A percentile compares a stretch with the other conserved stretches of the same genome.
These are phyloP conservation scores for Lanmaoa rubissima DNA, from an alignment of 768 basidiomycete genomes.

Conservation along the genomic window DNA sequence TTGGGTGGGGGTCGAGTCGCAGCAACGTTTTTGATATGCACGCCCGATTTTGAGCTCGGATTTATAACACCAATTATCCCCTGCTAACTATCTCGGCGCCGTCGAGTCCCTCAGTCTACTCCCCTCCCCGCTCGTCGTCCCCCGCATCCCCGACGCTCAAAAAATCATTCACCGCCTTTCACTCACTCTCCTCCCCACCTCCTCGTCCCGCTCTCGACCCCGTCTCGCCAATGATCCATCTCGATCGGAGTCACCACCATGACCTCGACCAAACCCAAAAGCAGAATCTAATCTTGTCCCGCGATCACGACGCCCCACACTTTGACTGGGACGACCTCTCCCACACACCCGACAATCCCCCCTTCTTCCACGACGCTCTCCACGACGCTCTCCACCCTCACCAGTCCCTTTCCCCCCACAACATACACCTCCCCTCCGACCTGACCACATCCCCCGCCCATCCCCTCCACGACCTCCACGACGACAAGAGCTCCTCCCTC, in stretches of 20 bases:
- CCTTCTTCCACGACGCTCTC: slow-evolving; percentile 30
- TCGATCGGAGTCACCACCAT: slow-evolving; percentile 51
- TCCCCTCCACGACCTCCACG: slow-evolving; percentile 18
- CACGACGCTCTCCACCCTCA: slow-evolving; percentile 18
- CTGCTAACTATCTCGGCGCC: slow-evolving; percentile 11
- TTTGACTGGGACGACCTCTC: slow-evolving; percentile 37
- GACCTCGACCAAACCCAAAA: slow-evolving; percentile 39
- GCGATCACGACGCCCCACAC: slow-evolving; percentile 32
- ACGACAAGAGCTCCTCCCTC: slow-evolving; percentile 54
- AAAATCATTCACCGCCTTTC: not conserved
- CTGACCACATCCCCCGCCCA: slow-evolving; percentile 10
- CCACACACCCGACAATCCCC: slow-evolving; percentile 20
- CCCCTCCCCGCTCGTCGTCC: slow-evolving; percentile 2
- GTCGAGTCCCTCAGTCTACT: not conserved
- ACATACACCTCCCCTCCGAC: slow-evolving; percentile 11
- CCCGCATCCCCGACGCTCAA: not conserved
- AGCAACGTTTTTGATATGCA: slow-evolving; percentile 34
- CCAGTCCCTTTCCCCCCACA: slow-evolving; percentile 19
- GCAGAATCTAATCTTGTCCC: slow-evolving; percentile 43
- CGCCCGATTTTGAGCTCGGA: slow-evolving; percentile 32
- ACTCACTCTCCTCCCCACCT: not conserved
- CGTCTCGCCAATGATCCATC: slow-evolving; percentile 44
- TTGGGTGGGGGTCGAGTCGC: slow-evolving; percentile 13
- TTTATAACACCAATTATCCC: slow-evolving; percentile 30
- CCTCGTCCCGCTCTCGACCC: not conserved